Evolutionary conservation across 2,329 filamentous ascomycete genomes (phyloP), one percentile per base, ranked within the genome.

Genomic region (Eutypa lata): DNA sequence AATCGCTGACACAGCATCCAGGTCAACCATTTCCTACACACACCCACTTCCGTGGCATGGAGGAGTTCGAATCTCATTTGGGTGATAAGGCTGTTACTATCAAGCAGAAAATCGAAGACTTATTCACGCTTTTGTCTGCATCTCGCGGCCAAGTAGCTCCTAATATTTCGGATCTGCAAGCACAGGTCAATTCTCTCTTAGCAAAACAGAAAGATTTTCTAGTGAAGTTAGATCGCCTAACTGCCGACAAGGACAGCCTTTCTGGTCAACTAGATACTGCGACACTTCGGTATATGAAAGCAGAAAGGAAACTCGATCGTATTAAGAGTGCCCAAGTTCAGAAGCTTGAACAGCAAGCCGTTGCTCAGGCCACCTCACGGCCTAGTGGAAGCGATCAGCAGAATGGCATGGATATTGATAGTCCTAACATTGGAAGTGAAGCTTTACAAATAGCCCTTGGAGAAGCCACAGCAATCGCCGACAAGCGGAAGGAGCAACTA

Each of bases 281-380:
- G 16, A 96, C 91, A 5, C 78, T 96, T 54, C 84, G 94, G 59
- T 97, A 96, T 66, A 90, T 97, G 76, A 90, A 95, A 61, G 94
- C 94, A 0, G 94, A 99, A 70, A 95, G 96, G 76, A 94, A 91
- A 68, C 78, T 97, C 49, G 94, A 99, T 68, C 85, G 94, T 43
- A 84, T 88, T 22, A 93, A 90, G 71, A 99, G 94, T 67, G 76
- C 86, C 16, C 91, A 96, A 53, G 91, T 97, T 1, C 89, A 92
- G 56, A 96, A 96, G 68, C 73, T 99, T 54, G 94, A 97, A 69
- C 89, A 91, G 64, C 90, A 96, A 72, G 91, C 92, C 31, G 82
- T 92, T 49, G 81, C 89, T 53, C 87, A 87, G 53, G 83, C 82
- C 14, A 74, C 80, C 7, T 76, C 74, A 65, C 67, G 70, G 5